Evolutionary conservation across 208 protist species (phyloP).

Genomic region (Trypanosoma vivax): DNA sequence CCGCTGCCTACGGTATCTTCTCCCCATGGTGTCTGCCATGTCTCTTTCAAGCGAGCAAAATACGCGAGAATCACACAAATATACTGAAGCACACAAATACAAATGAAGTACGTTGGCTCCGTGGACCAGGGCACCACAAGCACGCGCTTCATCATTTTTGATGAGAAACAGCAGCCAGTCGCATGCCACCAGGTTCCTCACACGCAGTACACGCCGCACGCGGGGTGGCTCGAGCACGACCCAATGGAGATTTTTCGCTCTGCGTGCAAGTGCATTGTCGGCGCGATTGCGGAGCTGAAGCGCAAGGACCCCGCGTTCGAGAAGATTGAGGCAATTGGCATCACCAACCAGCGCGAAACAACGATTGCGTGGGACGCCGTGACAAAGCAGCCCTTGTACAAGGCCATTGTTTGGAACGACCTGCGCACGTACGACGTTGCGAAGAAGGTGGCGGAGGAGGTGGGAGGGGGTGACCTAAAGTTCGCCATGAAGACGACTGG

Average conservation of each 20-base stretch:
- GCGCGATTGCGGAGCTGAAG: constrained; percentile 41
- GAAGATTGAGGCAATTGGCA: constrained; percentile 77
- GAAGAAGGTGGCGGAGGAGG: constrained; percentile 28
- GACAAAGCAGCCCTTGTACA: constrained; percentile 92
- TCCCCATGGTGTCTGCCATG: neutral
- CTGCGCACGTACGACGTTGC: constrained; percentile 57
- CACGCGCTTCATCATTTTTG: constrained; percentile 92
- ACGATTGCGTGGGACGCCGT: constrained; percentile 96
- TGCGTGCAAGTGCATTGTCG: constrained; percentile 65
- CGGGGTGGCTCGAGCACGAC: constrained; percentile 96
- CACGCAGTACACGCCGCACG: constrained; percentile 67
- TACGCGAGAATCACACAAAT: neutral
- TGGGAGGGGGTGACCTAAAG: constrained; percentile 34
- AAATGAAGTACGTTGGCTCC: constrained; percentile 74
- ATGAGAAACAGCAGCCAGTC: constrained; percentile 56
- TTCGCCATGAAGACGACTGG: constrained; percentile 69
- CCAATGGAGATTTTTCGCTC: constrained; percentile 88
- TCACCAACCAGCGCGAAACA: constrained; percentile 99
- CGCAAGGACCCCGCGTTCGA: constrained; percentile 34
- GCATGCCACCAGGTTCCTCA: constrained; percentile 73
- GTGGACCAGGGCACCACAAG: constrained; percentile 95
- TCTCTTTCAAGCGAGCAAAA: neutral
- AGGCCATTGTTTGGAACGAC: constrained; percentile 94
- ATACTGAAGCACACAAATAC: neutral
- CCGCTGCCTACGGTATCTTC: neutral